Conservation (phyloP, 768 basidiomycete species). For the Lactifluus rugatus region DNA sequence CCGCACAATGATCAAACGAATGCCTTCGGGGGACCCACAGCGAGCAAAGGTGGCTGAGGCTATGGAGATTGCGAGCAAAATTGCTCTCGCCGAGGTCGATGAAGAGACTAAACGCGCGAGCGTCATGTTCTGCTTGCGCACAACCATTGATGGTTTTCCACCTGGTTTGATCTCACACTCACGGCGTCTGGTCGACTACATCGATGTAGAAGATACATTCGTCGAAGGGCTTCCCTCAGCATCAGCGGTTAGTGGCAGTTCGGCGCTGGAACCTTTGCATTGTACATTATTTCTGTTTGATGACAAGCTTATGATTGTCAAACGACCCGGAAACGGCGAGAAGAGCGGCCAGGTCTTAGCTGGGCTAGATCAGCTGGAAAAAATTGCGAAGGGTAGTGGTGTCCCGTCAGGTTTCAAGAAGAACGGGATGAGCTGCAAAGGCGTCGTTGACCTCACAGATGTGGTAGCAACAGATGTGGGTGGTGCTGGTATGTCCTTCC, state of each 20-base stretch:
- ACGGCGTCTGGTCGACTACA: constrained; percentile 80
- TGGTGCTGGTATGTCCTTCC: constrained; percentile 54
- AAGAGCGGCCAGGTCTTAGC: constrained; percentile 61
- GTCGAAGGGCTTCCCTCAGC: constrained; percentile 43
- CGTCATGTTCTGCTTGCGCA: constrained; percentile 74
- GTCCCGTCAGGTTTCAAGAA: constrained; percentile 61
- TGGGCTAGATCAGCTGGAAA: constrained; percentile 74
- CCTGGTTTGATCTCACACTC: constrained; percentile 83
- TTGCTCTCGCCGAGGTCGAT: constrained; percentile 86
- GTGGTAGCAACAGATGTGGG: constrained; percentile 77
- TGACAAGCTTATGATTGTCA: constrained; percentile 86
- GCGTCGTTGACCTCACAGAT: constrained; percentile 75
- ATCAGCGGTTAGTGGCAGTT: constrained; percentile 31
- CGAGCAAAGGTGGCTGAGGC: constrained; percentile 73
- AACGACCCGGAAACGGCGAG: constrained; percentile 69
- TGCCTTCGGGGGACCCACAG: constrained; percentile 70
- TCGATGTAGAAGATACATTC: constrained; percentile 82
- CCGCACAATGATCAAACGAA: constrained; percentile 85
- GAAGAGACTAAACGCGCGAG: constrained; percentile 85
- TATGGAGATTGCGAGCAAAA: constrained; percentile 78
- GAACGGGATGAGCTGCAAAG: constrained; percentile 76
- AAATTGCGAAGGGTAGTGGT: constrained; percentile 49
- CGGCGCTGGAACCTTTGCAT: constrained; percentile 44
- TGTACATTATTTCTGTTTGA: constrained; percentile 91
- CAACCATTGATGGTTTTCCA: constrained; percentile 86